These are phyloP conservation scores for Fusarium succisae DNA, from an alignment of 2,329 filamentous ascomycete genomes.

Conservation along the genomic window DNA sequence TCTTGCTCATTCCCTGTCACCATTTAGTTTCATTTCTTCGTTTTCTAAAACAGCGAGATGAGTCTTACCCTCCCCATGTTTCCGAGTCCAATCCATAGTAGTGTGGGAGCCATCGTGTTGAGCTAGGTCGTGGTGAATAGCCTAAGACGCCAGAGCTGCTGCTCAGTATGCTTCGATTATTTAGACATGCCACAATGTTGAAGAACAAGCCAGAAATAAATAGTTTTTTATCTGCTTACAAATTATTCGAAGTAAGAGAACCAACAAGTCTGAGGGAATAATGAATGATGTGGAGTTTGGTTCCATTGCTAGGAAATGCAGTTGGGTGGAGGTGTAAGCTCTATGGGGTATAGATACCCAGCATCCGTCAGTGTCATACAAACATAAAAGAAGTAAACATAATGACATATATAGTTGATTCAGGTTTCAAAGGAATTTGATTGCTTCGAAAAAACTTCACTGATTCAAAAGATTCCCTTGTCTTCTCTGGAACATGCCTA, in stretches of 20 bases:
- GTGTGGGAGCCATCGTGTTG: conserved; percentile 62
- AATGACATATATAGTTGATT: not conserved
- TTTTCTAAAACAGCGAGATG: not conserved
- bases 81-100: conserved; percentile 85
- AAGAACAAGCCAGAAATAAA: not conserved
- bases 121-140: not conserved
- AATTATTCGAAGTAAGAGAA: not conserved
- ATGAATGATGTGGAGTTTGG: not conserved
- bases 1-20: conserved; percentile 80
- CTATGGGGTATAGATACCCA: not conserved
- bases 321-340: conserved; percentile 3
- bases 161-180: not conserved
- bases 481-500: not conserved
- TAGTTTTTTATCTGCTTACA: not conserved
- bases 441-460: not conserved
- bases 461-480: not conserved
- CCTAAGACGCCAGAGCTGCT: not conserved
- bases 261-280: not conserved
- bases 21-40: not conserved
- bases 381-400: not conserved
- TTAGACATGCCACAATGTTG: not conserved
- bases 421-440: not conserved
- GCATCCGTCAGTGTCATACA: not conserved
- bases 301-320: not conserved
- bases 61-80: conserved; percentile 82